phyloP scores from a whole-genome alignment of 202 grass and related monocot genomes.

The Carex arenaria region DNA sequence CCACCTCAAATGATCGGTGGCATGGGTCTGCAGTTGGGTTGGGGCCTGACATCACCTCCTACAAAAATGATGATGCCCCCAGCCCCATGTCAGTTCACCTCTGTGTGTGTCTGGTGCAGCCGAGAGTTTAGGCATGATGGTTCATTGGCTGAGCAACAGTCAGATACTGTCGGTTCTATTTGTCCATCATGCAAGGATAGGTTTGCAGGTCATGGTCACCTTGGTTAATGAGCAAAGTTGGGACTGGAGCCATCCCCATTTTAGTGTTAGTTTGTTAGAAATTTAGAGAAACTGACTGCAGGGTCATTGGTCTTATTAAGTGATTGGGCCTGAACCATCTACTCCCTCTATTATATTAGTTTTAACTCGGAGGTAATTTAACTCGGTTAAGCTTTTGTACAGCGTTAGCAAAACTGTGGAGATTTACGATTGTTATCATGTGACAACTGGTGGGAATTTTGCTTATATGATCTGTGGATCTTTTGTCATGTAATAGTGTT shows the following conservation, averaged over 20 bases:
- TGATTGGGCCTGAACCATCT: not conserved
- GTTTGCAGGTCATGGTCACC: constrained; percentile 23
- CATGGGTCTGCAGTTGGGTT: constrained; percentile 41
- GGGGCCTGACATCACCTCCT: constrained; percentile 37
- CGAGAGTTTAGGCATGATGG: constrained; percentile 63
- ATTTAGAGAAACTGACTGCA: constrained; percentile 7
- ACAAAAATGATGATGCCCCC: constrained; percentile 23
- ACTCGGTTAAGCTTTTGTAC: constrained; percentile 13
- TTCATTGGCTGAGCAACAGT: constrained; percentile 28
- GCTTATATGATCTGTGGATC: not conserved
- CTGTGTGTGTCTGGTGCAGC: constrained; percentile 56
- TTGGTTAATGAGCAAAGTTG: constrained; percentile 11
- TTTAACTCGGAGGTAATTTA: not conserved
- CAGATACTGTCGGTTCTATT: constrained; percentile 42
- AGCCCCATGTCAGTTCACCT: constrained; percentile 25
- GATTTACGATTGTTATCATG: not conserved
- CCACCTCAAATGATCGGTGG: constrained; percentile 38
- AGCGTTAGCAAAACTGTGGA: constrained; percentile 9
- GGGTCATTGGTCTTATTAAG: not conserved
- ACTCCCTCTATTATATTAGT: not conserved
- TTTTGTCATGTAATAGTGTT: not conserved
- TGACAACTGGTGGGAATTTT: not conserved
- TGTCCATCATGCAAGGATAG: constrained; percentile 60
- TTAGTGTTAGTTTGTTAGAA: constrained; percentile 10
- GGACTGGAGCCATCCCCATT: not conserved